These are phyloP conservation scores for Avena insularis DNA, from an alignment of 176 grass and related monocot species.

Conservation along the genomic window DNA sequence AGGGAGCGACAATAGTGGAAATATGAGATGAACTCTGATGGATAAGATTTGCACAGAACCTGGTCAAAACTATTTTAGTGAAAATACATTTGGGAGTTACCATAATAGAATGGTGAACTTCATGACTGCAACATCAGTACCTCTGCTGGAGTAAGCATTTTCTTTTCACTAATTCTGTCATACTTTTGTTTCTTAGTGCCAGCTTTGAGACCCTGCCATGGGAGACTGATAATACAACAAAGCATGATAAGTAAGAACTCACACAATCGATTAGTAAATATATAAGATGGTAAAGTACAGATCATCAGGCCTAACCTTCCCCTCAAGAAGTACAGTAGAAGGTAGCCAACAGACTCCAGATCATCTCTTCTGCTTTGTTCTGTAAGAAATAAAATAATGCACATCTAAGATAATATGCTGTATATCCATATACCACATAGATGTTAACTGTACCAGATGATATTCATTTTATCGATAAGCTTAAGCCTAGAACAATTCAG, in stretches of 20 bases:
- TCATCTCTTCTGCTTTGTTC: constrained; percentile 99
- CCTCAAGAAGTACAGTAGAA: constrained; percentile 94
- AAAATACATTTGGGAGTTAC: constrained; percentile 20
- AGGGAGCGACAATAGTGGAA: constrained; percentile 90
- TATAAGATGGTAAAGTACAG: constrained; percentile 14
- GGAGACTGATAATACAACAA: constrained; percentile 67
- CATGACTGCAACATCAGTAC: constrained; percentile 52
- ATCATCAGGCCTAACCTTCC: constrained; percentile 74
- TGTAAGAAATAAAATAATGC: constrained; percentile 48
- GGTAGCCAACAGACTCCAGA: constrained; percentile 95
- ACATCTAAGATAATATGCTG: constrained; percentile 29
- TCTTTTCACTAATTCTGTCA: constrained; percentile 98
- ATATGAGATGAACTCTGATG: constrained; percentile 83
- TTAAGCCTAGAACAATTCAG: neutral
- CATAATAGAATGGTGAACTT: constrained; percentile 30
- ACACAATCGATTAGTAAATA: constrained; percentile 27
- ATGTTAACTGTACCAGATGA: constrained; percentile 5
- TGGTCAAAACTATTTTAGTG: constrained; percentile 51
- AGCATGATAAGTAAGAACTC: constrained; percentile 46
- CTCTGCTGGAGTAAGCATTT: constrained; percentile 94
- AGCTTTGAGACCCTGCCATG: constrained; percentile 96
- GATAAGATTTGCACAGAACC: constrained; percentile 93
- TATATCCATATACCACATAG: neutral
- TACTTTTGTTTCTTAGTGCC: constrained; percentile 97
- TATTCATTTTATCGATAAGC: constrained; percentile 29